These are phyloP conservation scores for Heritiera fomes DNA, from an alignment of 345 rosid species.

Conservation along the genomic window DNA sequence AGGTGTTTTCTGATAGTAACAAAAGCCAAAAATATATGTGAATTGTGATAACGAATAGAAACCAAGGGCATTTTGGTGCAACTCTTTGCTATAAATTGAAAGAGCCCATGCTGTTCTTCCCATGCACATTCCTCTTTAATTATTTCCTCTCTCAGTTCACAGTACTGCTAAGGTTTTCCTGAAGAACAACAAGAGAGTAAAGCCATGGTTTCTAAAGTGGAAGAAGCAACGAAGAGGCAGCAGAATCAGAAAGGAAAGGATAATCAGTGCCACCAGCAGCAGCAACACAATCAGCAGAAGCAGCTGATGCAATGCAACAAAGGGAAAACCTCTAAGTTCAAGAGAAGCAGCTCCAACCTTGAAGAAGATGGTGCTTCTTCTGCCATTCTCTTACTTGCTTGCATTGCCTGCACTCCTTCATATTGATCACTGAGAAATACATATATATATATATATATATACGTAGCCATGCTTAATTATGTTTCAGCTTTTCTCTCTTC, in stretches of 20 bases:
- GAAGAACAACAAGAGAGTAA: not conserved
- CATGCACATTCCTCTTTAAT: conserved; percentile 25
- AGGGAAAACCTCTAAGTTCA: conserved; percentile 66
- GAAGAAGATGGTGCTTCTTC: conserved; percentile 88
- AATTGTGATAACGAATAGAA: not conserved
- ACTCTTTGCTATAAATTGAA: conserved; percentile 33
- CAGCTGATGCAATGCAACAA: conserved; percentile 60
- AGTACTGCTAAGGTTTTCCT: not conserved
- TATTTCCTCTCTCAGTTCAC: not conserved
- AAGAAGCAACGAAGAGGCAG: conserved; percentile 52
- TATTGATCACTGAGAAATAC: conserved; percentile 1
- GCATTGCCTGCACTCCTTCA: conserved; percentile 74
- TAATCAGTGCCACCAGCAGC: conserved; percentile 26
- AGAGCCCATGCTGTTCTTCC: conserved; percentile 10
- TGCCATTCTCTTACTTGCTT: conserved; percentile 86
- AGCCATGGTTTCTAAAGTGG: conserved; percentile 57
- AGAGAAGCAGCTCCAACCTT: conserved; percentile 70
- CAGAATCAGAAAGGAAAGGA: conserved; percentile 35
- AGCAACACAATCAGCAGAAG: conserved; percentile 23
- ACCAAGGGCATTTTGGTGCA: conserved; percentile 33
- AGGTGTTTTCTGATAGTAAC: too few relatives aligned
- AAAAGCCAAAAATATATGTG: not conserved
- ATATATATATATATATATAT: not conserved
- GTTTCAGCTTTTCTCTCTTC: not conserved
- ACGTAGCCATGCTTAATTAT: not conserved